phyloP scores from a whole-genome alignment of 176 grass and related monocot genomes.

The Miscanthus lutarioriparius region DNA sequence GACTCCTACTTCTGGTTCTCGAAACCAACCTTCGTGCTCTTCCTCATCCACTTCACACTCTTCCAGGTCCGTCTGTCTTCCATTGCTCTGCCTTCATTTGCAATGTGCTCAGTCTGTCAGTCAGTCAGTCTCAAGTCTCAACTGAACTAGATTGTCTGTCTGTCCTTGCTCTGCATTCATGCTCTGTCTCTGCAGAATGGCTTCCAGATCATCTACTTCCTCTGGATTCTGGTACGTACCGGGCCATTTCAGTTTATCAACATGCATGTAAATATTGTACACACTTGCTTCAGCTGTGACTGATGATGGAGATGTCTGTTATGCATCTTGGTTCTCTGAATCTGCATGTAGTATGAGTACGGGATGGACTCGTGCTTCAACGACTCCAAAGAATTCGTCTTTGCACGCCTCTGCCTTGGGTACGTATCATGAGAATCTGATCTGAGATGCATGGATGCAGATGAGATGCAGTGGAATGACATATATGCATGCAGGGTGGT shows the following conservation, averaged over 20 bases:
- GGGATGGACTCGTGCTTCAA: slow-evolving; percentile 94
- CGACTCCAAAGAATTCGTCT: slow-evolving; percentile 55
- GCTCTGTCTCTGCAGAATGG: slow-evolving; percentile 57
- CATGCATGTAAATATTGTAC: no score
- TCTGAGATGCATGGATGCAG: no score
- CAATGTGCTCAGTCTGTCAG: not conserved
- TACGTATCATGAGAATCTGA: slow-evolving; percentile 5
- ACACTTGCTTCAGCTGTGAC: not conserved
- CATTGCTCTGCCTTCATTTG: no score
- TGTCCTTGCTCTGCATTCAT: not conserved
- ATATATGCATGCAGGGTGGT: slow-evolving; percentile 41
- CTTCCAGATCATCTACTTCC: slow-evolving; percentile 90
- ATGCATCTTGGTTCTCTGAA: not conserved
- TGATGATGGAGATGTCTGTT: no score
- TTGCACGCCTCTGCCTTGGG: slow-evolving; percentile 73
- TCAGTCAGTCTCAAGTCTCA: not conserved
- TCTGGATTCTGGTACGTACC: slow-evolving; percentile 82
- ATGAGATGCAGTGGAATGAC: no score
- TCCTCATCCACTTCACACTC: slow-evolving; percentile 92
- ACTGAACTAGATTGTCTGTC: no score
- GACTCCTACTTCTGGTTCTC: slow-evolving; percentile 94
- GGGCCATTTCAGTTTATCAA: not conserved
- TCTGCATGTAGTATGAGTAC: slow-evolving; percentile 70
- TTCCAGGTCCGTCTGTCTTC: slow-evolving; percentile 50
- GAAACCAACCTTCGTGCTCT: slow-evolving; percentile 62